Conservation (phyloP, 768 basidiomycete genomes). For the Podaxis rugospora region DNA sequence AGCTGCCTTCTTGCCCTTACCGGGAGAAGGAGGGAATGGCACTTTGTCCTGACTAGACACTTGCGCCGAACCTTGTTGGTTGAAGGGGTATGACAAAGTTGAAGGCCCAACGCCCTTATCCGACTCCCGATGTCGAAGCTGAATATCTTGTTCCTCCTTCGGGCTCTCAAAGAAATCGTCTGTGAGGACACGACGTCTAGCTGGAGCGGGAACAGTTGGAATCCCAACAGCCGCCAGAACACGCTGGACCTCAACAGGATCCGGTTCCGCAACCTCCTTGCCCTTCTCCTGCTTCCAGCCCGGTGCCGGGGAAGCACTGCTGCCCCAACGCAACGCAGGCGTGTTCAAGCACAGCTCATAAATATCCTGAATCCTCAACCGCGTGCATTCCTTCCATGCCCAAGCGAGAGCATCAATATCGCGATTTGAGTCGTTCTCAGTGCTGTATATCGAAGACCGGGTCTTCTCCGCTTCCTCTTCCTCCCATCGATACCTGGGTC, state of each 20-base stretch:
- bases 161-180: constrained; percentile 65
- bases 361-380: constrained; percentile 68
- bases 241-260: constrained; percentile 35
- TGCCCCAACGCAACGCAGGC: constrained; percentile 17
- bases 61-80: constrained; percentile 51
- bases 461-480: constrained; percentile 46
- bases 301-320: constrained; percentile 9
- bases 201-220: constrained; percentile 46
- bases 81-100: constrained; percentile 69
- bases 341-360: constrained; percentile 71
- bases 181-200: constrained; percentile 54
- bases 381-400: constrained; percentile 74
- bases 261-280: constrained; percentile 15
- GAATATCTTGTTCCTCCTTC: constrained; percentile 18
- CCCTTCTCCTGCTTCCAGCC: constrained; percentile 22
- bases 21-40: constrained; percentile 70
- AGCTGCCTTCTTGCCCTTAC: constrained; percentile 14
- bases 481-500: constrained; percentile 81
- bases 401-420: constrained; percentile 57
- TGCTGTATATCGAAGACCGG: constrained; percentile 9
- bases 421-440: constrained; percentile 17
- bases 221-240: constrained; percentile 56
- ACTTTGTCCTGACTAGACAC: constrained; percentile 52
- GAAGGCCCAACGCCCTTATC: constrained; percentile 18
- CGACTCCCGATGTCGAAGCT: constrained; percentile 8